phyloP scores from a whole-genome alignment of 2,329 filamentous ascomycete species.

The Verticillium zaregamsianum region DNA sequence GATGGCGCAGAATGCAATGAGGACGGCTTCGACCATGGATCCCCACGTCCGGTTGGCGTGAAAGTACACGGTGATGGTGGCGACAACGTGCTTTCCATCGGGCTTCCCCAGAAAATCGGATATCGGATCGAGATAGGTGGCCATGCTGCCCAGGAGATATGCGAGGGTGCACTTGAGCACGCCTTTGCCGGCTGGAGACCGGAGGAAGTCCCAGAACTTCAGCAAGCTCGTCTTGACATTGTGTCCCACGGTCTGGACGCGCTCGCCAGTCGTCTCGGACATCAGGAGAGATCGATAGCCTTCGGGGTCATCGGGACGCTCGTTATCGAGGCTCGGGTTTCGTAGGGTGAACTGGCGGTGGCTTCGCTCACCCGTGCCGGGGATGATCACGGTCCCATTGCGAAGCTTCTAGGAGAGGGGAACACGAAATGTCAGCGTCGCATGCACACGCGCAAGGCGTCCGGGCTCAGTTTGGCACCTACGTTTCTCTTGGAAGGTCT shows the following conservation, averaged over 20 bases:
- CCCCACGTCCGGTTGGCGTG: slow-evolving; percentile 83
- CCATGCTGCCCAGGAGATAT: slow-evolving; percentile 81
- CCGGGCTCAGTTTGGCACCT: slow-evolving; percentile 14
- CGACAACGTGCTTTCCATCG: slow-evolving; percentile 91
- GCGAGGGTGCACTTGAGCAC: slow-evolving; percentile 90
- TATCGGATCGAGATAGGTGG: slow-evolving; percentile 74
- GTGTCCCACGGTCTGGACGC: slow-evolving; percentile 26
- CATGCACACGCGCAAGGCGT: not conserved
- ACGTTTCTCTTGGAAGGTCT: slow-evolving; percentile 43
- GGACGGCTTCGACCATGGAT: slow-evolving; percentile 81
- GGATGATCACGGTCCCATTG: slow-evolving; percentile 83
- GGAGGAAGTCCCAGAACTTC: slow-evolving; percentile 55
- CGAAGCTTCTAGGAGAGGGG: slow-evolving; percentile 58
- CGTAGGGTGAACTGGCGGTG: slow-evolving; percentile 76
- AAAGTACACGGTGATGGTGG: slow-evolving; percentile 92
- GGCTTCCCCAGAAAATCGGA: slow-evolving; percentile 72
- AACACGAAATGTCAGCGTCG: slow-evolving; percentile 5
- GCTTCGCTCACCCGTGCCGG: slow-evolving; percentile 78
- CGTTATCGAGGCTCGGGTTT: slow-evolving; percentile 34
- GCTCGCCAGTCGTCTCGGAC: slow-evolving; percentile 30
- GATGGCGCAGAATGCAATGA: slow-evolving; percentile 74
- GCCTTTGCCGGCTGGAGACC: slow-evolving; percentile 70
- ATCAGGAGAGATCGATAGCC: slow-evolving; percentile 28
- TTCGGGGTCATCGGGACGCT: slow-evolving; percentile 22
- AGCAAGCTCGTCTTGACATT: slow-evolving; percentile 32